Evolutionary conservation across 768 basidiomycete species (phyloP).

Genomic region (Lactarius vividus): DNA sequence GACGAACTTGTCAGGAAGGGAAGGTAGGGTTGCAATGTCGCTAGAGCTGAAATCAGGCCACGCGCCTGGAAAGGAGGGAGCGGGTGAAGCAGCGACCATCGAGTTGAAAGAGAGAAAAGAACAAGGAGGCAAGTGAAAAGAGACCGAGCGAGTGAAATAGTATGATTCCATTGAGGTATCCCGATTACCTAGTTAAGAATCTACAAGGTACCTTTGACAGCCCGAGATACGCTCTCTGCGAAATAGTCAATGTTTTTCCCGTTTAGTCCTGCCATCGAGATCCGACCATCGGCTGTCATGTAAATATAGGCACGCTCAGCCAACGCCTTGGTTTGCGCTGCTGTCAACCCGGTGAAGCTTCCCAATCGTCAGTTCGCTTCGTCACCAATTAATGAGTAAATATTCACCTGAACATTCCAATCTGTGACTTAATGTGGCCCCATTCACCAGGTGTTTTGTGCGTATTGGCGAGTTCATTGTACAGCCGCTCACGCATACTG

Average conservation of each 20-base stretch:
- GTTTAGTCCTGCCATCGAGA: constrained; percentile 93
- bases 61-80: constrained; percentile 45
- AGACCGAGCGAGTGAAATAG: not conserved
- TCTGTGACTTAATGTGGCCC: constrained; percentile 93
- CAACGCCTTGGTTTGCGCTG: constrained; percentile 74
- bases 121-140: constrained; percentile 6
- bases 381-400: constrained; percentile 12
- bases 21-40: constrained; percentile 8
- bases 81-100: constrained; percentile 30
- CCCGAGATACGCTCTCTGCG: constrained; percentile 80
- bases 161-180: constrained; percentile 10
- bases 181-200: constrained; percentile 16
- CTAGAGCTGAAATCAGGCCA: constrained; percentile 38
- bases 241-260: constrained; percentile 83
- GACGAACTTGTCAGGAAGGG: constrained; percentile 13
- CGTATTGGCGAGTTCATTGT: constrained; percentile 69
- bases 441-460: constrained; percentile 91
- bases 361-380: constrained; percentile 1
- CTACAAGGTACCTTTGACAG: constrained; percentile 75
- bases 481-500: constrained; percentile 84
- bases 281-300: constrained; percentile 91
- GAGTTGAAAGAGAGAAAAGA: constrained; percentile 22
- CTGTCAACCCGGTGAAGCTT: constrained; percentile 81
- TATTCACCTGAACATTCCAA: constrained; percentile 92
- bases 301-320: constrained; percentile 90